Percentiles rank a stretch among this genome's conserved stretches.
phyloP scores from a whole-genome alignment of 2,329 filamentous ascomycete species.

The Sclerotinia minor region DNA sequence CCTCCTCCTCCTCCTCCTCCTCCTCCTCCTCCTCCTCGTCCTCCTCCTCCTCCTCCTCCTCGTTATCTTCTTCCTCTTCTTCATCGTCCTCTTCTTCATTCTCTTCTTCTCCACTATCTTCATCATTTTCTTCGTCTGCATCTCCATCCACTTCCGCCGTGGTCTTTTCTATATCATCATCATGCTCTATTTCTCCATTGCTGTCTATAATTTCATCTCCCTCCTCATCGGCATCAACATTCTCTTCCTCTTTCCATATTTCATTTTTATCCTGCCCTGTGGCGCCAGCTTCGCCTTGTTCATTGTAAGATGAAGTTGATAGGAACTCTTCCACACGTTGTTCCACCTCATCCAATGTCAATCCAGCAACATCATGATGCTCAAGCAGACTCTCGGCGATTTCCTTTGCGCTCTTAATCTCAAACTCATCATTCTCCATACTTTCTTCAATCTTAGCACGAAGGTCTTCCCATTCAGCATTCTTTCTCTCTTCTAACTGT shows the following conservation, averaged over 20 bases:
- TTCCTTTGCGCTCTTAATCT: slow-evolving; percentile 26
- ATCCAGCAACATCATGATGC: slow-evolving; percentile 24
- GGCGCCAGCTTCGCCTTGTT: slow-evolving; percentile 7
- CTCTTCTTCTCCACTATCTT: slow-evolving; percentile 20
- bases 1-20: slow-evolving; percentile 20
- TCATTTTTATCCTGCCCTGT: slow-evolving; percentile 12
- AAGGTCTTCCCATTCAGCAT: slow-evolving; percentile 39
- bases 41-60: slow-evolving; percentile 19
- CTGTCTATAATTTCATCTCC: slow-evolving; percentile 20
- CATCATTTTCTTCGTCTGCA: slow-evolving; percentile 24
- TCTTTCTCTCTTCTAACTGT: slow-evolving; percentile 32
- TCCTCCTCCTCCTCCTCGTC: slow-evolving; percentile 24
- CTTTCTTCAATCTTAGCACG: slow-evolving; percentile 41
- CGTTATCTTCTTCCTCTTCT: slow-evolving; percentile 18
- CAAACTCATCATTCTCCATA: slow-evolving; percentile 39
- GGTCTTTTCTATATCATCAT: slow-evolving; percentile 24
- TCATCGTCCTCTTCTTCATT: slow-evolving; percentile 25
- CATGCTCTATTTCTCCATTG: slow-evolving; percentile 19
- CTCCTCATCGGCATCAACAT: slow-evolving; percentile 25
- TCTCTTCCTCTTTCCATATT: slow-evolving; percentile 24
- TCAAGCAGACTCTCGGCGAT: slow-evolving; percentile 27
- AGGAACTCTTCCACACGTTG: slow-evolving; percentile 27
- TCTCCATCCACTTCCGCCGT: slow-evolving; percentile 24
- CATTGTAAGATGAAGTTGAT: slow-evolving; percentile 21
- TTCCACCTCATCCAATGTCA: slow-evolving; percentile 26